These are phyloP conservation scores for Carex sylvatica DNA, from an alignment of 202 grass and related monocot genomes.

Conservation along the genomic window DNA sequence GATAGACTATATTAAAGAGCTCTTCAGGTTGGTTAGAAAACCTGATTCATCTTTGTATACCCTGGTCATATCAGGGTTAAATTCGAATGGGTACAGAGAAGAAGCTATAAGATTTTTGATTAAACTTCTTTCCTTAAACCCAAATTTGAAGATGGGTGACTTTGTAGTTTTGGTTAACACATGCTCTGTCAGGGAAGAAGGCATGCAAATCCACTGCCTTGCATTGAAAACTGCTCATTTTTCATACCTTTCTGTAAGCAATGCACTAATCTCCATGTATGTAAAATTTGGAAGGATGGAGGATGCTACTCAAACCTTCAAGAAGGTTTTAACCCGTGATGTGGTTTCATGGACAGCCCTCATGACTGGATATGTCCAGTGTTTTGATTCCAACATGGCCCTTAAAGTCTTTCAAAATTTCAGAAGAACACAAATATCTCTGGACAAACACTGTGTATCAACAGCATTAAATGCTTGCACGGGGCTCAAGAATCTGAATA, in stretches of 20 bases:
- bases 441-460: constrained; percentile 64
- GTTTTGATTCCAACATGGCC: constrained; percentile 45
- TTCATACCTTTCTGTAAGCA: constrained; percentile 55
- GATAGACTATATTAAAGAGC: constrained; percentile 54
- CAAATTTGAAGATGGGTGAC: constrained; percentile 71
- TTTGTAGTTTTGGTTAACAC: constrained; percentile 57
- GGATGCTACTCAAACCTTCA: constrained; percentile 45
- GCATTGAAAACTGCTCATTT: constrained; percentile 61
- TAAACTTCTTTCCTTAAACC: constrained; percentile 50
- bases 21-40: constrained; percentile 58
- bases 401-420: constrained; percentile 53
- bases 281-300: constrained; percentile 50
- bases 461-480: constrained; percentile 65
- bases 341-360: constrained; percentile 75
- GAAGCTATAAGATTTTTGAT: constrained; percentile 57
- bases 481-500: constrained; percentile 53
- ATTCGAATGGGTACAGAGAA: constrained; percentile 55
- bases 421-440: constrained; percentile 33
- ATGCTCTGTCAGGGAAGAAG: constrained; percentile 58
- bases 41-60: constrained; percentile 57
- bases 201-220: constrained; percentile 65
- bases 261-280: constrained; percentile 80
- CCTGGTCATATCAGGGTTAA: constrained; percentile 63
- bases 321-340: constrained; percentile 42
- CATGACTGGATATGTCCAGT: constrained; percentile 73